Conservation (phyloP, 805 yeast species). For the Kodamaea lidongshanica region DNA sequence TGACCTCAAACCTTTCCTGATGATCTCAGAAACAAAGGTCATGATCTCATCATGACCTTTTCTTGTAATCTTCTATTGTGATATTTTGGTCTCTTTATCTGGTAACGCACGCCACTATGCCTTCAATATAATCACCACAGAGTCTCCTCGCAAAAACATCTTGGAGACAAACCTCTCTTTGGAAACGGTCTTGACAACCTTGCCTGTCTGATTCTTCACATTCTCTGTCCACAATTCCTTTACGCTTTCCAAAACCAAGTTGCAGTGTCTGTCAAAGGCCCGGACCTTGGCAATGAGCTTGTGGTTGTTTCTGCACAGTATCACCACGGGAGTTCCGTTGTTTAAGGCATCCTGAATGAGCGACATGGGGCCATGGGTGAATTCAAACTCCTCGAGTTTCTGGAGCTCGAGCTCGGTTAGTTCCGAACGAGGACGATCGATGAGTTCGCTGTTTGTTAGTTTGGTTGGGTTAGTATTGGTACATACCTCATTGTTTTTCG, state of each 20-base stretch:
- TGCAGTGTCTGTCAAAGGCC: conserved; percentile 95
- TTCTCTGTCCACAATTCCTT: conserved; percentile 78
- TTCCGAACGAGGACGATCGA: conserved; percentile 73
- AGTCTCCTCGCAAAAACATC: conserved; percentile 91
- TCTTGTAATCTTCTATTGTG: neutral
- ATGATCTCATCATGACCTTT: neutral
- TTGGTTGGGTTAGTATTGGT: conserved; percentile 4
- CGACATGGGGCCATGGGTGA: conserved; percentile 84
- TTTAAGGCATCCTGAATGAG: conserved; percentile 78
- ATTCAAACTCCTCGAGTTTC: conserved; percentile 83
- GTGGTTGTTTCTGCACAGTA: conserved; percentile 89
- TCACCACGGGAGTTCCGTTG: conserved; percentile 68
- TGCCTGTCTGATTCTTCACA: conserved; percentile 59
- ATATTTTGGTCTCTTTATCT: neutral
- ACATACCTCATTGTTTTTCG: conserved; percentile 12
- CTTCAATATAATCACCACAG: conserved; percentile 77
- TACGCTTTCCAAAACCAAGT: conserved; percentile 86
- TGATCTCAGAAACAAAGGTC: no score
- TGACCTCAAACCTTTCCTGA: no score
- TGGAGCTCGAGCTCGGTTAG: conserved; percentile 73
- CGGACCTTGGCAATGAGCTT: conserved; percentile 84
- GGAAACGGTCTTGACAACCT: conserved; percentile 58
- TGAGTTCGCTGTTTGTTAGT: conserved; percentile 49
- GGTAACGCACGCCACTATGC: conserved; percentile 13
- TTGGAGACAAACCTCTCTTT: conserved; percentile 75